phyloP scores from a whole-genome alignment of 2,329 filamentous ascomycete genomes.

The Coniochaeta sp. region DNA sequence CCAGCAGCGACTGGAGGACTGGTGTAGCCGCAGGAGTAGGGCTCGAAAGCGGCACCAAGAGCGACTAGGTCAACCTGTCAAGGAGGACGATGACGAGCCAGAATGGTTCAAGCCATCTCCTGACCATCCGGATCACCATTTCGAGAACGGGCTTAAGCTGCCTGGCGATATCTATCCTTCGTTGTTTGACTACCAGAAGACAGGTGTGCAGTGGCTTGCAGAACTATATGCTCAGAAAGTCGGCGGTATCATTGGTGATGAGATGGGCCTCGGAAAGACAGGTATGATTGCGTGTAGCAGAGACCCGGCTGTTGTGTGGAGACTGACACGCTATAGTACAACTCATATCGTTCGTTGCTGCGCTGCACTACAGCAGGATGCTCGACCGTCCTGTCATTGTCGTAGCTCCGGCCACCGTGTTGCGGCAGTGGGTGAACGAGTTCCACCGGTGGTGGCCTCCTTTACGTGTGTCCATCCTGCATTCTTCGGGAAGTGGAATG shows the following conservation, averaged over 20 bases:
- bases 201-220: constrained; percentile 91
- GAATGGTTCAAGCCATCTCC: constrained; percentile 82
- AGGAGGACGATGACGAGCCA: constrained; percentile 45
- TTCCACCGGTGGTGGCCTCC: constrained; percentile 99
- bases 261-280: constrained; percentile 99
- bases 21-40: constrained; percentile 52
- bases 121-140: constrained; percentile 65
- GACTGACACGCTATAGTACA: constrained; percentile 33
- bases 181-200: constrained; percentile 95
- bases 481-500: constrained; percentile 98
- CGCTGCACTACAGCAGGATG: constrained; percentile 84
- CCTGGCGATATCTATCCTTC: constrained; percentile 91
- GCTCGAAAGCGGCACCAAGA: constrained; percentile 29
- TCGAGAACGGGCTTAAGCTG: constrained; percentile 70
- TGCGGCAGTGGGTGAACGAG: constrained; percentile 97
- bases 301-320: not conserved
- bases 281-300: constrained; percentile 12
- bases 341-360: constrained; percentile 72
- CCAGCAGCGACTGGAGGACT: constrained; percentile 65
- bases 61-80: constrained; percentile 24
- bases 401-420: constrained; percentile 87
- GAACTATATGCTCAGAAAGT: constrained; percentile 86
- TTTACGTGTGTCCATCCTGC: constrained; percentile 88
- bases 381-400: constrained; percentile 81
- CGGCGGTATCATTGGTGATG: constrained; percentile 91